These are phyloP conservation scores for Raphanus sativus DNA, from an alignment of 345 rosid genomes.

Conservation along the genomic window DNA sequence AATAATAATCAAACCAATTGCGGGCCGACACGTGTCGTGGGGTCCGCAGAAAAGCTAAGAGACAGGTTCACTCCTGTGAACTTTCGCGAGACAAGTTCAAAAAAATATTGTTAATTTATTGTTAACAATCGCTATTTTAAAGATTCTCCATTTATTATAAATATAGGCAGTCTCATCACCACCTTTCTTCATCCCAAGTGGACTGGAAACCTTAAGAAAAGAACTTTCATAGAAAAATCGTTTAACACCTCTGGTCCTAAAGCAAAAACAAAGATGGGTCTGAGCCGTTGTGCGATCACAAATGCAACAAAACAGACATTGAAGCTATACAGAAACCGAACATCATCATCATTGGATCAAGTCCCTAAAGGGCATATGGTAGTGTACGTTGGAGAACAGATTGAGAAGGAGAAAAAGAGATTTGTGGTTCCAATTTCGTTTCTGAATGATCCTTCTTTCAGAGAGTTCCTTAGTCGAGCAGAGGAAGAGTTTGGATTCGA, in stretches of 20 bases:
- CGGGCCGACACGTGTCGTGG: no score
- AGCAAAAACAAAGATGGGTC: conserved; percentile 29
- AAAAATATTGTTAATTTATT: no score
- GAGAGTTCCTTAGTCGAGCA: conserved; percentile 43
- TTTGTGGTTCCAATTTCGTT: conserved; percentile 47
- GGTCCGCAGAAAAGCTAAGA: no score
- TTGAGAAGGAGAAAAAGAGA: conserved; percentile 41
- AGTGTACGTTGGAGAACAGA: conserved; percentile 48
- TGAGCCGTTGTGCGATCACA: conserved; percentile 31
- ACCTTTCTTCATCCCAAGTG: conserved; percentile 27
- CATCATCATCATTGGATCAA: conserved; percentile 36
- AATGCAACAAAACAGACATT: conserved; percentile 35
- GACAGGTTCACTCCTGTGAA: no score
- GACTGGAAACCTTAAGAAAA: background rate
- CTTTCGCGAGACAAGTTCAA: no score
- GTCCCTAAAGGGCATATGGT: conserved; percentile 53
- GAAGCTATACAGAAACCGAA: conserved; percentile 33
- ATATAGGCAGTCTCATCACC: conserved; percentile 17
- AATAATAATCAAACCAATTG: no score
- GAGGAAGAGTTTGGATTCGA: conserved; percentile 57
- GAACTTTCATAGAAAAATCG: background rate
- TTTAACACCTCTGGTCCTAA: background rate
- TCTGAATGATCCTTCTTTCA: conserved; percentile 47
- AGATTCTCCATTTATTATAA: conserved; percentile 12
- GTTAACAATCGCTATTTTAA: background rate